phyloP scores from a whole-genome alignment of 768 basidiomycete genomes.

The Rhizopogon vulgaris region DNA sequence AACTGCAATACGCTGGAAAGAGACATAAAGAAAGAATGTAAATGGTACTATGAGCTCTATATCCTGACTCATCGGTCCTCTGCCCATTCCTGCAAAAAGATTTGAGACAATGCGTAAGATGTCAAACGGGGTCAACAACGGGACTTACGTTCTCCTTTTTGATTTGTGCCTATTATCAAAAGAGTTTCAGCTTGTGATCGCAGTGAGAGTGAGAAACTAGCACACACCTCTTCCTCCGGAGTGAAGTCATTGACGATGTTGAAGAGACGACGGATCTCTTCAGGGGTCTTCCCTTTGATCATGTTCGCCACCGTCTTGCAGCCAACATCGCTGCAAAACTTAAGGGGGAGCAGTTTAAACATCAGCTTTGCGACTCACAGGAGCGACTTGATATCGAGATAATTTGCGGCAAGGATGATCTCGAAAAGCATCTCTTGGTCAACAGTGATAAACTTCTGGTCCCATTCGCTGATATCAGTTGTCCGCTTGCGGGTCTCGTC shows the following conservation, averaged over 20 bases:
- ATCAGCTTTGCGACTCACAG: constrained; percentile 51
- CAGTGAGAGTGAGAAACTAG: constrained; percentile 4
- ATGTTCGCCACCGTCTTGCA: constrained; percentile 99
- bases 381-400: constrained; percentile 98
- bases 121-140: neutral
- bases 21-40: constrained; percentile 15
- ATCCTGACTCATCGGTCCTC: constrained; percentile 65
- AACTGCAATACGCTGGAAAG: constrained; percentile 4
- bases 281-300: constrained; percentile 99
- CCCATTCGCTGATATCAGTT: constrained; percentile 99
- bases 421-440: constrained; percentile 99
- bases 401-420: constrained; percentile 99
- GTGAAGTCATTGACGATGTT: constrained; percentile 99
- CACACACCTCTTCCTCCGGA: constrained; percentile 90
- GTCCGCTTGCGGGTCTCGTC: constrained; percentile 97
- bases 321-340: constrained; percentile 73
- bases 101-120: constrained; percentile 11
- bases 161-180: constrained; percentile 74
- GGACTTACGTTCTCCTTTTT: constrained; percentile 94
- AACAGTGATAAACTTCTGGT: constrained; percentile 96
- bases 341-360: constrained; percentile 3
- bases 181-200: constrained; percentile 61
- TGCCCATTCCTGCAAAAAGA: constrained; percentile 72
- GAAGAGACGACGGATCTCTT: constrained; percentile 97
- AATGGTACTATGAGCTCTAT: constrained; percentile 19